phyloP scores from a whole-genome alignment of 148 eudicot species.

The Diospyros kaki region DNA sequence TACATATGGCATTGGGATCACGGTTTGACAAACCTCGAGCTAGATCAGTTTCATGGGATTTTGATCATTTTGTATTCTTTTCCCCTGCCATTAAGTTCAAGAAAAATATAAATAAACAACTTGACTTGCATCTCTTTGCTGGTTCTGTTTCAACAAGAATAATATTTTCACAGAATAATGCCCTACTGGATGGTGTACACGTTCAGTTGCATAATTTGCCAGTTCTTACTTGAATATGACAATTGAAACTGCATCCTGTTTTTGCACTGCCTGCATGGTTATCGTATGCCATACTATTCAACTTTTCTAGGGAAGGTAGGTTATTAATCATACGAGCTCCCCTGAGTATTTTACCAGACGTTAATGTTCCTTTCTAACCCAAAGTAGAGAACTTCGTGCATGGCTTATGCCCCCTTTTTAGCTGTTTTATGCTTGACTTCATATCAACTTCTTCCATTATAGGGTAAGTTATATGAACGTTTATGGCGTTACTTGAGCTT shows the following conservation, averaged over 20 bases:
- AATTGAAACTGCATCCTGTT: background rate
- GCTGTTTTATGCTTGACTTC: too few species aligned
- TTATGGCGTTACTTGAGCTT: too few species aligned
- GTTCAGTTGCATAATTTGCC: background rate
- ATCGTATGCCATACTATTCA: background rate
- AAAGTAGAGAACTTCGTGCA: too few species aligned
- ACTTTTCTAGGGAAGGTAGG: background rate
- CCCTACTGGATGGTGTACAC: background rate
- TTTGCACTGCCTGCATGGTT: too few species aligned
- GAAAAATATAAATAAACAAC: background rate
- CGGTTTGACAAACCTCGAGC: background rate
- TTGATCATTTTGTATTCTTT: slow-evolving; percentile 5
- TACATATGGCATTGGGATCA: slow-evolving; percentile 15
- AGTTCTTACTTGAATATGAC: background rate
- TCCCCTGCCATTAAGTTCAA: slow-evolving; percentile 7
- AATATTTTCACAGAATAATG: slow-evolving; percentile 9
- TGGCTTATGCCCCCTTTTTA: too few species aligned
- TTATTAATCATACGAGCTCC: background rate
- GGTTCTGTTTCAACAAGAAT: slow-evolving; percentile 1
- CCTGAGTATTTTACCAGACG: too few species aligned
- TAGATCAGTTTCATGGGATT: slow-evolving; percentile 16
- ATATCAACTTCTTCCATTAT: too few species aligned
- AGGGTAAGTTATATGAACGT: too few species aligned
- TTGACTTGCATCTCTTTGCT: slow-evolving; percentile 10
- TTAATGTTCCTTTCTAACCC: too few species aligned